These are phyloP conservation scores for Farysia itapuensis DNA, from an alignment of 1,284 basidiomycete genomes.

Conservation along the genomic window DNA sequence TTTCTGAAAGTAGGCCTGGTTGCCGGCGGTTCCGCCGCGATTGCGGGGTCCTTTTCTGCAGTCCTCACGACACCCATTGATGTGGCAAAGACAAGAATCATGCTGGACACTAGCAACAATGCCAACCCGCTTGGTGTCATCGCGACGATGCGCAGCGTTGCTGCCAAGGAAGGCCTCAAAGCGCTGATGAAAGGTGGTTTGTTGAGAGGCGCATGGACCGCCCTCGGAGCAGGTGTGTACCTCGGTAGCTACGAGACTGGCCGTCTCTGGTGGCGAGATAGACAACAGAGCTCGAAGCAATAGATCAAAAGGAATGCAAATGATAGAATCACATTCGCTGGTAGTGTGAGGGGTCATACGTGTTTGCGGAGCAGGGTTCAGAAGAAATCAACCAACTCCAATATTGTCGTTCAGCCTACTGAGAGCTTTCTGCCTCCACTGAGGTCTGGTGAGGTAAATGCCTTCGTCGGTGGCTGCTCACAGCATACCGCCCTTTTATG, in stretches of 20 bases:
- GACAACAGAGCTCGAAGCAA: constrained; percentile 24
- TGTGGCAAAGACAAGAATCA: constrained; percentile 50
- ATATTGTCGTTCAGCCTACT: background rate
- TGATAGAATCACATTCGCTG: too few relatives aligned
- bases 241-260: constrained; percentile 50
- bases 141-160: constrained; percentile 26
- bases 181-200: constrained; percentile 44
- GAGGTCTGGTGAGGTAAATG: constrained; percentile 13
- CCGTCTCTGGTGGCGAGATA: constrained; percentile 49
- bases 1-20: constrained; percentile 40
- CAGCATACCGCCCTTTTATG: constrained; percentile 76
- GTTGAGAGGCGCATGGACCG: constrained; percentile 46
- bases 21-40: constrained; percentile 34
- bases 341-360: too few relatives aligned
- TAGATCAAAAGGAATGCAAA: too few relatives aligned
- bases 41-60: constrained; percentile 38
- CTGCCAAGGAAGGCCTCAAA: constrained; percentile 30
- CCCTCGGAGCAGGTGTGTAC: constrained; percentile 52
- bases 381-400: too few relatives aligned
- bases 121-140: constrained; percentile 21
- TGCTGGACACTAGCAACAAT: constrained; percentile 19
- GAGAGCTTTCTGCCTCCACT: background rate
- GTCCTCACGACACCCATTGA: constrained; percentile 45
- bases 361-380: too few relatives aligned
- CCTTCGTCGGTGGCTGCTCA: constrained; percentile 63